phyloP scores from a whole-genome alignment of 1,284 basidiomycete species.

The Moniliella sp. region DNA sequence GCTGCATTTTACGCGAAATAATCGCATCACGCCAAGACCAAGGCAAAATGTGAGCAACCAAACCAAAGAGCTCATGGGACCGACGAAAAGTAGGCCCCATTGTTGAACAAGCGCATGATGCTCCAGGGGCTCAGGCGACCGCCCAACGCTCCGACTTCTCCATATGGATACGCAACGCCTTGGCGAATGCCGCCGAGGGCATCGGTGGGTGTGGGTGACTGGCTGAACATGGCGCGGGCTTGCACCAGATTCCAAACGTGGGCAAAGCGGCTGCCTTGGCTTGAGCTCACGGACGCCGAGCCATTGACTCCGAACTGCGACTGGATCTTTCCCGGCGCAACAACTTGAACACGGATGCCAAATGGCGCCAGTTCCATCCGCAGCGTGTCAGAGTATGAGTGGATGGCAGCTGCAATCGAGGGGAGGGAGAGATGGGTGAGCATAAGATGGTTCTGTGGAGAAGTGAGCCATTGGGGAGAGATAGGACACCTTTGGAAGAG shows the following conservation, averaged over 20 bases:
- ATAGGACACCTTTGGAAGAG: not conserved
- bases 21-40: too few relatives aligned
- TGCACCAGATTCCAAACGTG: slow-evolving; percentile 14
- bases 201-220: slow-evolving; percentile 6
- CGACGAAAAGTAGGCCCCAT: not conserved
- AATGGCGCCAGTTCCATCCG: not conserved
- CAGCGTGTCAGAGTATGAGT: not conserved
- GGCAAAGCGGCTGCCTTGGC: slow-evolving; percentile 8
- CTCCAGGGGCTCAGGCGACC: too few relatives aligned
- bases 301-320: not conserved
- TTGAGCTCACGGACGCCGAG: not conserved
- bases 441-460: too few relatives aligned
- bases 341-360: not conserved
- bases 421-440: too few relatives aligned
- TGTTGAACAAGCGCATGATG: too few relatives aligned
- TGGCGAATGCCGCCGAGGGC: slow-evolving; percentile 11
- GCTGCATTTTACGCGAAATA: too few relatives aligned
- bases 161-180: slow-evolving; percentile 6
- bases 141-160: not conserved
- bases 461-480: too few relatives aligned
- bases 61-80: not conserved
- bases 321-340: not conserved
- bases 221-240: slow-evolving; percentile 13
- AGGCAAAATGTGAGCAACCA: too few relatives aligned
- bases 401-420: too few relatives aligned